These are phyloP conservation scores for Thymus quinquecostatus DNA, from an alignment of 257 asterid species.

Conservation along the genomic window DNA sequence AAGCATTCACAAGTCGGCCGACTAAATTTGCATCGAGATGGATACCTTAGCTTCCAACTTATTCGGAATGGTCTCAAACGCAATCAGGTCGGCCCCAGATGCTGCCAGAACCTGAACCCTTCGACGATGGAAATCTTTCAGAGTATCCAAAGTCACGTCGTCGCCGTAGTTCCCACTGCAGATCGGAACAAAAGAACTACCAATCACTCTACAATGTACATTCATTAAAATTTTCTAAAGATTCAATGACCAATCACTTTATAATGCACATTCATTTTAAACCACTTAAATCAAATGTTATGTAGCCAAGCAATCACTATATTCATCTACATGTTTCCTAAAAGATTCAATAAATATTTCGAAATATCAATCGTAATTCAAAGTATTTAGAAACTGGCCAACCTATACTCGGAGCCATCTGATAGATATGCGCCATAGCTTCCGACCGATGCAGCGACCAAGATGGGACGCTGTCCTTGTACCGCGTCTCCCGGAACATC, in stretches of 20 bases:
- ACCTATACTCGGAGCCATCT: slow-evolving; percentile 92
- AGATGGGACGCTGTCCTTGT: slow-evolving; percentile 40
- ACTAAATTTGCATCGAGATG: neutral
- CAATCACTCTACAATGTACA: neutral
- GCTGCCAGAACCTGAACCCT: slow-evolving; percentile 80
- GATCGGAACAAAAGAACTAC: neutral
- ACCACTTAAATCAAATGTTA: too few species aligned
- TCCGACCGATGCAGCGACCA: slow-evolving; percentile 90
- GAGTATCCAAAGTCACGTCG: slow-evolving; percentile 42
- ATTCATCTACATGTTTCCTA: neutral
- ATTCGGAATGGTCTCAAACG: slow-evolving; percentile 90
- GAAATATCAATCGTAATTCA: too few species aligned
- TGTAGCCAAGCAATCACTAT: neutral
- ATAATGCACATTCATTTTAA: neutral
- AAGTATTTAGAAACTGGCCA: neutral
- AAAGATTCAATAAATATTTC: neutral
- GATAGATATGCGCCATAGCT: slow-evolving; percentile 89
- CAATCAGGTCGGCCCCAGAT: slow-evolving; percentile 78
- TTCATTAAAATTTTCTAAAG: neutral
- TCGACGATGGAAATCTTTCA: slow-evolving; percentile 83
- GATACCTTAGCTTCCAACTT: slow-evolving; percentile 75
- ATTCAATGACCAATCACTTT: neutral
- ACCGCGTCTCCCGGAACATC: slow-evolving; percentile 36
- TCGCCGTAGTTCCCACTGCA: slow-evolving; percentile 80
- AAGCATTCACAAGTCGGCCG: neutral